Percentiles rank a stretch among this genome's conserved stretches.
Evolutionary conservation across 2,329 filamentous ascomycete species (phyloP).

Genomic region (Venturia asperata): DNA sequence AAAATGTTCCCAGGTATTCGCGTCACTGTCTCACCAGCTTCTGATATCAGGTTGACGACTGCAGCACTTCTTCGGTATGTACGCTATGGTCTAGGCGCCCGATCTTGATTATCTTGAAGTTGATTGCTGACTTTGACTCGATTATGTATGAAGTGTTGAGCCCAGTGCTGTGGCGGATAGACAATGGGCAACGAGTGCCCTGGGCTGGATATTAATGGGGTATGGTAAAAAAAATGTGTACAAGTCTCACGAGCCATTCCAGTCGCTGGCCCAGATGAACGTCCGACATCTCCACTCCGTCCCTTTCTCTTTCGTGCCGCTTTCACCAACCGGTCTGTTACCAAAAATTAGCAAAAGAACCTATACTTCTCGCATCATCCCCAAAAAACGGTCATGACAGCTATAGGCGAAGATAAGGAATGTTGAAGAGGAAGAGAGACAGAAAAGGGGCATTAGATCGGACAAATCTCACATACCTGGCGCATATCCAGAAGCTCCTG

Average conservation of each 20-base stretch:
- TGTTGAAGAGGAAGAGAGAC: no score
- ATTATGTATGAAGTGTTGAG: no score
- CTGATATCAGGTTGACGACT: no score
- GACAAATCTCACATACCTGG: constrained; percentile 45
- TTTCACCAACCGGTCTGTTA: constrained; percentile 69
- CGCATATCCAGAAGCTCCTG: constrained; percentile 59
- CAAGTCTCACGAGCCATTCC: constrained; percentile 39
- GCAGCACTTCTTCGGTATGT: no score
- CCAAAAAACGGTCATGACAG: background rate
- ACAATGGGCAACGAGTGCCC: no score
- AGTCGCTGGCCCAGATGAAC: constrained; percentile 66
- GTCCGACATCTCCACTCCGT: constrained; percentile 84
- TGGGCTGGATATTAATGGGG: no score
- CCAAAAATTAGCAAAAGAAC: background rate
- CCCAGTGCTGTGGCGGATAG: no score
- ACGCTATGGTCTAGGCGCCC: no score
- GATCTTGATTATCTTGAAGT: no score
- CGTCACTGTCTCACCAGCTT: background rate
- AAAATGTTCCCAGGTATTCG: background rate
- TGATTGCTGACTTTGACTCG: no score
- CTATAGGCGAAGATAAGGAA: background rate
- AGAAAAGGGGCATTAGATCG: background rate
- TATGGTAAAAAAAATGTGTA: no score
- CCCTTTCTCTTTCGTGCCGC: constrained; percentile 73
- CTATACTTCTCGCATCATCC: background rate